Evolutionary conservation across 345 rosid genomes (phyloP), one percentile per base, ranked within the genome.

Genomic region (Acer saccharum): DNA sequence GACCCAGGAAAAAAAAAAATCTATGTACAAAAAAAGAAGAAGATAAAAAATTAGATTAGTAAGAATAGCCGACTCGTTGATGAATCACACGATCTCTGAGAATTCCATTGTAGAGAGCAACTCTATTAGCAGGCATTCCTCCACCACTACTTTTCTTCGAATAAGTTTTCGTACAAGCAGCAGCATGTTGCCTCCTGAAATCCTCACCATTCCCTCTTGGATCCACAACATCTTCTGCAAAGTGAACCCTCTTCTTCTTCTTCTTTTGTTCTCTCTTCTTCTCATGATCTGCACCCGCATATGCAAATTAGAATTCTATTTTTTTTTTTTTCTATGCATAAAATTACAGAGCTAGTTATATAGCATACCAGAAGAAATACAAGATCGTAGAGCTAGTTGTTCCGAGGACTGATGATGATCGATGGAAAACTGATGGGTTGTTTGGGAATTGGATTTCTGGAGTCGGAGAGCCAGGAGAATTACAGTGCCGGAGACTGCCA

Each of bases 401-500:
- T 17, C 82, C 20, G 87, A 70, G 17, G 87, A 52, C 64, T 54
- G 81, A 3, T 79, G 76, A 68, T 80, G 86, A 71, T 78, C 79
- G 18, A 77, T 43, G 27, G 85, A 57, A 71, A 73, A 73, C 27
- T 71, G 39, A 35, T 35, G 71, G 71, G 79, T 20, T 17, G 69
- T 21, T 27, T 58, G 83, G 57, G 71, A 35, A 10, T 35, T 35
- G 39, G 86, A 69, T 73, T 88, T 90, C 77, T 90, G 96, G 39
- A 88, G 90, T 77, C 93, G 90, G 27, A 90, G 57, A 75, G 93
- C 93, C 7, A 92, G 87, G 78, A 92, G 89, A 65, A 92, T 81
- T 63, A 92, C 89, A 13, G 94, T 90, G 79, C 97, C 93, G 39
- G 97, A 92, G 74, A 92, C 85, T 6, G 94, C 94, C 94, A 92